Evolutionary conservation across 345 rosid species (phyloP).

Genomic region (Cardiospermum halicacabum): DNA sequence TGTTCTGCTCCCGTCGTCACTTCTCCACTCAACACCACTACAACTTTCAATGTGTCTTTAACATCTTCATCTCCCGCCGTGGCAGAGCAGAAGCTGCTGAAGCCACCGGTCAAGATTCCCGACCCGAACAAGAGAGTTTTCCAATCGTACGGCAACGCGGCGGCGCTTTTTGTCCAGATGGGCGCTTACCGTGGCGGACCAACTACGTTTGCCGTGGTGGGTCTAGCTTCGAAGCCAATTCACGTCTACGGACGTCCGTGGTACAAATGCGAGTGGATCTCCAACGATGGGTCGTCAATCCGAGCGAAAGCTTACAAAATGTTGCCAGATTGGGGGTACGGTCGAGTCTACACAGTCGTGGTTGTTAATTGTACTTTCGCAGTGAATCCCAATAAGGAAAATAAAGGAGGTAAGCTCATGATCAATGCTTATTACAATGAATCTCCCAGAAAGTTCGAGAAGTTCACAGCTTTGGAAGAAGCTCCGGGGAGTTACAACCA

Average conservation of each 20-base stretch:
- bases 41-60: slow-evolving; percentile 18
- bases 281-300: slow-evolving; percentile 44
- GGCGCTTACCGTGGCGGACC: slow-evolving; percentile 90
- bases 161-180: slow-evolving; percentile 75
- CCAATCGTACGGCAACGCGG: slow-evolving; percentile 73
- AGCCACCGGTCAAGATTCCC: background rate
- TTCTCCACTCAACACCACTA: slow-evolving; percentile 1
- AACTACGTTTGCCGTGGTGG: slow-evolving; percentile 62
- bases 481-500: slow-evolving; percentile 49
- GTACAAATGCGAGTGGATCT: slow-evolving; percentile 85
- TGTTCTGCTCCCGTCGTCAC: slow-evolving; percentile 31
- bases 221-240: slow-evolving; percentile 80
- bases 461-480: slow-evolving; percentile 56
- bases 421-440: slow-evolving; percentile 60
- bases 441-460: slow-evolving; percentile 47
- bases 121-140: slow-evolving; percentile 70
- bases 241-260: slow-evolving; percentile 66
- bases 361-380: slow-evolving; percentile 71
- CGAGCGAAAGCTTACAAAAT: slow-evolving; percentile 65
- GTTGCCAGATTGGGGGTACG: slow-evolving; percentile 91
- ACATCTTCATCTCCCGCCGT: slow-evolving; percentile 18
- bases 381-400: slow-evolving; percentile 49
- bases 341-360: slow-evolving; percentile 77
- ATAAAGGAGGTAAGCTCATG: slow-evolving; percentile 66
- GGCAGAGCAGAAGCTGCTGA: slow-evolving; percentile 2